Evolutionary conservation across 768 basidiomycete species (phyloP).

Genomic region (Tulasnella sp.): DNA sequence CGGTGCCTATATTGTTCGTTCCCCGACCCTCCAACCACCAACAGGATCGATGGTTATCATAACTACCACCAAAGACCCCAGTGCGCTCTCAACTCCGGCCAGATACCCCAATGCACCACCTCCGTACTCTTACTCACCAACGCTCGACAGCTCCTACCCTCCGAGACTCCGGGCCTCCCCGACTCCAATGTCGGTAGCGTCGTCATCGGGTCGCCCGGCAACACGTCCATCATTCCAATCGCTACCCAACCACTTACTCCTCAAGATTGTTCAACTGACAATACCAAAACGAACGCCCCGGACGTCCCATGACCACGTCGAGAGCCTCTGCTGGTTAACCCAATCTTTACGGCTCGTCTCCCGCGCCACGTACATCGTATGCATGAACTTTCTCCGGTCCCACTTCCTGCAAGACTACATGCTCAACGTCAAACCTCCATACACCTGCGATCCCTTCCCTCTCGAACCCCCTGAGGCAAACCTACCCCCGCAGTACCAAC

Average conservation of each 20-base stretch:
- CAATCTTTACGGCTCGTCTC: constrained; percentile 52
- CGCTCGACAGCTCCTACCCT: too few species aligned
- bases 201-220: background rate
- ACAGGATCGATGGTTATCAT: too few species aligned
- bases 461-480: constrained; percentile 19
- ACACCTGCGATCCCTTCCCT: constrained; percentile 72
- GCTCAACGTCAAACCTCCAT: constrained; percentile 49
- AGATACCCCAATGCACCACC: too few species aligned
- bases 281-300: constrained; percentile 36
- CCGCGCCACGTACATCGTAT: constrained; percentile 40
- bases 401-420: constrained; percentile 58
- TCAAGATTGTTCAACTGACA: constrained; percentile 53
- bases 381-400: constrained; percentile 70
- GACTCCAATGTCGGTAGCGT: too few species aligned
- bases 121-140: too few species aligned
- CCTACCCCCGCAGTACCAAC: constrained; percentile 20
- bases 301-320: constrained; percentile 33
- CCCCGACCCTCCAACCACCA: too few species aligned
- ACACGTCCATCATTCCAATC: background rate
- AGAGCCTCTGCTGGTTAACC: constrained; percentile 60
- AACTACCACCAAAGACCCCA: too few species aligned
- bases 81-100: too few species aligned
- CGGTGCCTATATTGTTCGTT: too few species aligned
- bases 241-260: constrained; percentile 50
- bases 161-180: too few species aligned